phyloP scores from a whole-genome alignment of 257 asterid genomes.

The Leonotis leonurus region DNA sequence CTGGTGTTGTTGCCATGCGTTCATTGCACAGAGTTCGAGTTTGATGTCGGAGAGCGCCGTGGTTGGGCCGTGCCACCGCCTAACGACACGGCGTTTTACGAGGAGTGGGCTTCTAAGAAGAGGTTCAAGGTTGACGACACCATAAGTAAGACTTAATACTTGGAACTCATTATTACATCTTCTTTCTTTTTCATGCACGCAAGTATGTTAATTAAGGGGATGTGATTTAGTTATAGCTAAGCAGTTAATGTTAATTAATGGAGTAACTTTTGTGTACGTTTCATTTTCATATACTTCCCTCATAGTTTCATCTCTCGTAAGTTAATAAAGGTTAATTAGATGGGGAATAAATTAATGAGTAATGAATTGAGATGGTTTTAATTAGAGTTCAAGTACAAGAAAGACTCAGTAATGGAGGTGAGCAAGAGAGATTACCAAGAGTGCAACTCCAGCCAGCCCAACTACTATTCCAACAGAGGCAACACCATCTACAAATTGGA shows the following conservation, averaged over 20 bases:
- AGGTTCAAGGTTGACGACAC: constrained; percentile 56
- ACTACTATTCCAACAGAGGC: constrained; percentile 57
- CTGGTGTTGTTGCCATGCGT: neutral
- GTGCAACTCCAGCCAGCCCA: constrained; percentile 53
- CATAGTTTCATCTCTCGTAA: no score
- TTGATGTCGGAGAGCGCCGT: constrained; percentile 41
- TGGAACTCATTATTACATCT: neutral
- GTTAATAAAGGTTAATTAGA: no score
- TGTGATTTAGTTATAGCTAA: no score
- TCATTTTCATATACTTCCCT: no score
- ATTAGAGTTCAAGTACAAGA: constrained; percentile 60
- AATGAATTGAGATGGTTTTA: neutral
- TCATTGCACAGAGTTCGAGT: constrained; percentile 43
- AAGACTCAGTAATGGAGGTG: constrained; percentile 81
- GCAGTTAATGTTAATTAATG: no score
- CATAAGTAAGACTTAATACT: constrained; percentile 70
- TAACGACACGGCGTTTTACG: constrained; percentile 33
- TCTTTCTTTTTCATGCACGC: neutral
- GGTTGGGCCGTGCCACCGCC: constrained; percentile 58
- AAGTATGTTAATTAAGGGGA: no score
- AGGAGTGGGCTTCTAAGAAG: constrained; percentile 58
- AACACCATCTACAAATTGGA: constrained; percentile 35
- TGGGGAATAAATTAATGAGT: neutral
- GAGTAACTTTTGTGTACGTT: no score
- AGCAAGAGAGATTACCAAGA: constrained; percentile 35